Base-by-base conservation (phyloP, 1,139 yeast genomes). In the Meyerozyma elateridarum region DNA sequence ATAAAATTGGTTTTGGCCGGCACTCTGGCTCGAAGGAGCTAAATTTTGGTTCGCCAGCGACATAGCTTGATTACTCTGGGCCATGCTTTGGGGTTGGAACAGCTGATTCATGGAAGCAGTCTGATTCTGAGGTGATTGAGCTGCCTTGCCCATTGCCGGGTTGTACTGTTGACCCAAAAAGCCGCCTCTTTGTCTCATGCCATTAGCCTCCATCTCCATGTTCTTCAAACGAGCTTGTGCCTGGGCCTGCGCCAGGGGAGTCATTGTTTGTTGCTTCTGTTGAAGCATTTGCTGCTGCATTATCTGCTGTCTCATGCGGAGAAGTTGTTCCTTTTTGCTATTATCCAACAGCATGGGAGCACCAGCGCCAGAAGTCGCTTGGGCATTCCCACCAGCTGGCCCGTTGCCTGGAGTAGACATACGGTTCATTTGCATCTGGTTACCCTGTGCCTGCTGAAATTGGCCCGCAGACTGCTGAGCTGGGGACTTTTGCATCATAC, bases 241-340 rank as follows among this genome's bases (percentile, higher is more conserved):
- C 26, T 34, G 38, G 8, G 37, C 39, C 29, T 33, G 44, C 13
- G 31, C 32, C 25, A 36, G 41, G 2, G 32, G 7, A 18, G 14
- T 24, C 27, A 24, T 24, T 6, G 24, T 15, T 19, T 29, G 33
- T 21, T 27, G 37, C 35, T 32, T 22, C 32, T 12, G 35, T 22
- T 51, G 57, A 28, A 56, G 56, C 61, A 56, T 56, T 34, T 59
- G 64, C 42, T 60, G 66, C 30, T 61, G 68, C 59, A 58, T 54
- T n/a, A 60, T 56, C 43, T 61, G 68, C 38, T 60, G 67, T 33
- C 67, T 52, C 67, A 61, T 61, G 29, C 59, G 48, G 36, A 51
- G 36, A 17, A 61, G 46, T 35, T 57, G 61, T 20, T 59, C 64
- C 32, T 39, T 39, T 15, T 39, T 41, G 13, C 40, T 33, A 13